Evolutionary conservation across 495 filamentous ascomycete genomes (phyloP), one percentile per base, ranked within the genome.

Genomic region (Polyplosphaeria fusca): DNA sequence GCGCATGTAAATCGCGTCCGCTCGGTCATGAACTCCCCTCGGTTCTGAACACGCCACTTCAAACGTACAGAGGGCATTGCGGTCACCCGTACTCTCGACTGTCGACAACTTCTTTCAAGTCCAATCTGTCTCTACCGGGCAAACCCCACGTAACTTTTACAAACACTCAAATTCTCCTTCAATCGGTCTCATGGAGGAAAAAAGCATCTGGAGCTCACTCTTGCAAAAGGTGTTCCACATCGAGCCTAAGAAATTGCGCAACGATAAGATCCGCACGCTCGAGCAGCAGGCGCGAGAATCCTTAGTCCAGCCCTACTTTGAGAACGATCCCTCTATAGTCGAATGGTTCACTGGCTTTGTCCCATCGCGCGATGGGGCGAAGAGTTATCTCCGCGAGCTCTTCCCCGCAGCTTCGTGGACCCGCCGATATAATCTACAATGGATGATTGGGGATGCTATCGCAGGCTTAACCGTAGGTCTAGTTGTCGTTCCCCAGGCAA

Each of bases 401-500:
- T 55, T 55, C 24, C 52, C 52, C n/a, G 39, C 30, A 30, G 23
- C 32, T n/a, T 47, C 52, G 12, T 55, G 52, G 52, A 45, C 28
- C 3, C 28, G 25, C 4, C n/a, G 52, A 23, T 55, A 55, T 24
- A 55, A 55, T 35, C 13, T 55, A 4, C 43, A 55, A 20, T 55
- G 52, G 52, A 44, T 55, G 42, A 28, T 55, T 1, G 52, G 52
- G 1, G 52, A 55, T 47, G 43, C 43, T 18, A 55, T 55, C 28
- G 52, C 52, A 9, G 52, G 52, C 2, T 14, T 55, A 3, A 55
- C 52, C 18, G 52, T 55, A 12, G 52, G 52, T 2, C 32, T 55
- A 12, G 52, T 55, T n/a, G 52, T 55, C 23, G 52, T 55, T 18
- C 52, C 52, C 5, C 52, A 55, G 24, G 52, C 52, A 47, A 55